A percentile compares a stretch with the other conserved stretches of the same genome.
Evolutionary conservation across 179 eudicot genomes (phyloP).

Genomic region (Gypsophila paniculata): DNA sequence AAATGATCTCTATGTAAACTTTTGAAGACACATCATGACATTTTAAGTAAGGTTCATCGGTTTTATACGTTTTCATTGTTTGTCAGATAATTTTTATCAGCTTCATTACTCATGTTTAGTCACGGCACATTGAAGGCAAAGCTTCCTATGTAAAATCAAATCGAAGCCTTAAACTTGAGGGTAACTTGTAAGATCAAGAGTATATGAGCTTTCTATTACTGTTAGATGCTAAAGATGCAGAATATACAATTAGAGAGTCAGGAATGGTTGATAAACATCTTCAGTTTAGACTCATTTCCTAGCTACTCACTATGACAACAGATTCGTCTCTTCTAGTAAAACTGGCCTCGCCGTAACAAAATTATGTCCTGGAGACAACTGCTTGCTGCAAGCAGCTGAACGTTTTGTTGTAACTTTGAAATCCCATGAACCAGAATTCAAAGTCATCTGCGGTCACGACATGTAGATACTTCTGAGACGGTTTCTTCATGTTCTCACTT

Average conservation of each 20-base stretch:
- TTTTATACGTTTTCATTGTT: no score
- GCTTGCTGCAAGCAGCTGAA: constrained; percentile 39
- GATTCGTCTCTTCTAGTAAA: not conserved
- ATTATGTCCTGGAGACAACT: constrained; percentile 14
- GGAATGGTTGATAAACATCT: not conserved
- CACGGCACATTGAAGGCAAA: no score
- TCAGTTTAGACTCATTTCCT: not conserved
- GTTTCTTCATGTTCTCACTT: constrained; percentile 34
- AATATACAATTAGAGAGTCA: not conserved
- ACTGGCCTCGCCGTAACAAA: no score
- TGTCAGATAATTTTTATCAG: no score
- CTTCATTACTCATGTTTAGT: no score
- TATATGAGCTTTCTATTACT: no score
- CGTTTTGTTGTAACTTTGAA: constrained; percentile 41
- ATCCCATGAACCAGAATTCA: constrained; percentile 66
- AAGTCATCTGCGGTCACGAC: constrained; percentile 46
- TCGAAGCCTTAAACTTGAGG: no score
- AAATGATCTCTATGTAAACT: no score
- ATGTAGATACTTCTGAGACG: constrained; percentile 46
- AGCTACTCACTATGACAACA: constrained; percentile 1
- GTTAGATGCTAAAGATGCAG: not conserved
- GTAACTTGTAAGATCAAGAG: no score
- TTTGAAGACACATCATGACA: no score
- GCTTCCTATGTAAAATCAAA: no score
- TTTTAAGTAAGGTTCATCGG: no score